These are phyloP conservation scores for Coemansia sp. DNA, from an alignment of 192 early-diverging fungal genomes.

Conservation along the genomic window DNA sequence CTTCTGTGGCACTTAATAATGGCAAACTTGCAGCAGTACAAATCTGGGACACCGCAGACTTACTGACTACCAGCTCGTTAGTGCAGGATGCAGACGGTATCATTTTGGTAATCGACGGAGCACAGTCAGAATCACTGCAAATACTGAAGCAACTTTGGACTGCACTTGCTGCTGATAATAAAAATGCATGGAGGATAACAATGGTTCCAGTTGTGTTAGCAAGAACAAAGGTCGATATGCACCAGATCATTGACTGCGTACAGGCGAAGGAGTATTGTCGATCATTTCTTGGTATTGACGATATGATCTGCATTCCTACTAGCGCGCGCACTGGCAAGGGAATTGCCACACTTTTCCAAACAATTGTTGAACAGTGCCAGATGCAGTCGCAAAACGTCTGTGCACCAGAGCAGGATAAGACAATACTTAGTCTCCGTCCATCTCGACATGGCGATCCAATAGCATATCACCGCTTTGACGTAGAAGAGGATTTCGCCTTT, in stretches of 20 bases:
- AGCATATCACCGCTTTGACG: conserved; percentile 25
- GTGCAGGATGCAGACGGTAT: conserved; percentile 44
- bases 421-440: not conserved
- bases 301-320: conserved; percentile 24
- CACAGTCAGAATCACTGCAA: conserved; percentile 6
- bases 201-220: conserved; percentile 24
- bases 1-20: conserved; percentile 21
- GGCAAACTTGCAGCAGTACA: conserved; percentile 34
- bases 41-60: conserved; percentile 46
- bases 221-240: conserved; percentile 24
- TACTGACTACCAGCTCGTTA: conserved; percentile 29
- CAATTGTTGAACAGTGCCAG: conserved; percentile 24
- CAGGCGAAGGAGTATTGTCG: conserved; percentile 21
- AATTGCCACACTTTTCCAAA: conserved; percentile 32
- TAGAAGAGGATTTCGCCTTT: conserved; percentile 9
- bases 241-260: not conserved
- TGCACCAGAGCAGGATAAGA: not conserved
- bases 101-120: conserved; percentile 28
- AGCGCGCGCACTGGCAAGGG: conserved; percentile 37
- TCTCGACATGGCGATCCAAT: conserved; percentile 53
- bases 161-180: not conserved
- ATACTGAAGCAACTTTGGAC: conserved; percentile 14
- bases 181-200: not conserved
- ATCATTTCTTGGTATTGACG: conserved; percentile 1
- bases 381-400: conserved; percentile 4